Base-by-base conservation (phyloP, 768 basidiomycete genomes). In the Coprinellus micaceus region DNA sequence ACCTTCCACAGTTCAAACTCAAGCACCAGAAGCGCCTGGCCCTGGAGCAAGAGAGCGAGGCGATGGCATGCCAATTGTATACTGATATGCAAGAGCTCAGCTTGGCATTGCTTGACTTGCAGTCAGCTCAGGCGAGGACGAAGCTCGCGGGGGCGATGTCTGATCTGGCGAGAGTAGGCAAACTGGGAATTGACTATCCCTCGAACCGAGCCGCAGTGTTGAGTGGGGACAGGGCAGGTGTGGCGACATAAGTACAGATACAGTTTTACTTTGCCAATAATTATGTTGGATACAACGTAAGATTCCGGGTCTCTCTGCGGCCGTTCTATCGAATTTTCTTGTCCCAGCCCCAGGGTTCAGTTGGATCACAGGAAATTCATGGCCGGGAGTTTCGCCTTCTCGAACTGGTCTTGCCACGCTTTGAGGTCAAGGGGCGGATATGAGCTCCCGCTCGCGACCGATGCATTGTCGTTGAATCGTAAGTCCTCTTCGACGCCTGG, bases 11-110 rank as follows among this genome's bases (percentile, higher is more conserved):
- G 49, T 30, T 51, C 22, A 33, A 15, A 12, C 17, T 19, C 12
- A 21, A 28, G 24, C 30, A 29, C 19, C 29, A 51, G 22, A 11
- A n/a, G 13, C 40, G 51, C n/a, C 25, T 52, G 22, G 29, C 36
- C 13, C 13, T 30, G 7, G 56, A 57, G 39, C 52, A 22, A 12
- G 43, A 57, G 11, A 33, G 45, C 43, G 49, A 51, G 28, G n/a
- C 33, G 26, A 6, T 52, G n/a, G n/a, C 28, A 22, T 50, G 28
- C 33, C 49, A 21, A 37, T 36, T 25, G 40, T 41, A 75, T 25
- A 76, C 81, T 17, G 83, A 83, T 17, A 64, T 82, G 40, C 81
- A 84, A 47, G 88, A 90, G 61, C 68, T 87, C 10, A 84, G 86
- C 21, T 69, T 82, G 63, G 73, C 83, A 29, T 72, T 71, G 37